Conservation (phyloP, 208 protist species). For the Trypanosoma lewisi region DNA sequence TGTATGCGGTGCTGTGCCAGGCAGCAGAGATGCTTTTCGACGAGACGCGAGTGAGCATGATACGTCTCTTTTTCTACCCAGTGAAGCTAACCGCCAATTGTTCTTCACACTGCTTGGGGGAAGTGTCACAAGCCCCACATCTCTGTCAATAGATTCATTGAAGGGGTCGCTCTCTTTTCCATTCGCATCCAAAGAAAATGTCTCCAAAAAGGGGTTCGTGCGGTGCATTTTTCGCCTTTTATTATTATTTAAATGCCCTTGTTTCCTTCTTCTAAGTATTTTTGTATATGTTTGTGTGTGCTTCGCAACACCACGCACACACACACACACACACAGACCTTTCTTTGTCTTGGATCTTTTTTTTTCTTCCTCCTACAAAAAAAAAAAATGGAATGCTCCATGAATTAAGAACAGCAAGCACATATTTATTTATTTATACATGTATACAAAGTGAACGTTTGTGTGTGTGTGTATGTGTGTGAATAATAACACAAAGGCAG, state of each 20-base stretch:
- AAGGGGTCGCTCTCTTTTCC: neutral
- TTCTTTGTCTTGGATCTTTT: neutral
- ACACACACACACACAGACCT: no score
- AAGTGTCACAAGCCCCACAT: neutral
- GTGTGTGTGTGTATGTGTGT: no score
- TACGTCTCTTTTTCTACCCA: no score
- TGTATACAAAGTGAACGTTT: no score
- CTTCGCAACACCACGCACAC: no score
- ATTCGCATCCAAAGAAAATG: neutral
- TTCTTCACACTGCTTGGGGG: neutral
- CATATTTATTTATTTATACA: neutral
- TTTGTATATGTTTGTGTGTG: no score
- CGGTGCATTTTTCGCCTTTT: slow-evolving; percentile 19
- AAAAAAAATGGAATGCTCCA: neutral
- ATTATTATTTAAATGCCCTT: slow-evolving; percentile 3
- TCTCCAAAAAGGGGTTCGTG: neutral
- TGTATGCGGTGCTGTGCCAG: neutral
- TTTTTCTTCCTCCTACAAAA: neutral
- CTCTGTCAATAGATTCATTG: neutral
- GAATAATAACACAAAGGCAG: no score
- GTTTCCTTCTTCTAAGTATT: no score
- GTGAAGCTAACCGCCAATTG: no score
- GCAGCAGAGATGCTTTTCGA: neutral
- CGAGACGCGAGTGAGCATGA: no score
- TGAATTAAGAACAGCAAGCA: neutral